phyloP scores from a whole-genome alignment of 1,284 basidiomycete genomes.

The Sparassis latifolia region DNA sequence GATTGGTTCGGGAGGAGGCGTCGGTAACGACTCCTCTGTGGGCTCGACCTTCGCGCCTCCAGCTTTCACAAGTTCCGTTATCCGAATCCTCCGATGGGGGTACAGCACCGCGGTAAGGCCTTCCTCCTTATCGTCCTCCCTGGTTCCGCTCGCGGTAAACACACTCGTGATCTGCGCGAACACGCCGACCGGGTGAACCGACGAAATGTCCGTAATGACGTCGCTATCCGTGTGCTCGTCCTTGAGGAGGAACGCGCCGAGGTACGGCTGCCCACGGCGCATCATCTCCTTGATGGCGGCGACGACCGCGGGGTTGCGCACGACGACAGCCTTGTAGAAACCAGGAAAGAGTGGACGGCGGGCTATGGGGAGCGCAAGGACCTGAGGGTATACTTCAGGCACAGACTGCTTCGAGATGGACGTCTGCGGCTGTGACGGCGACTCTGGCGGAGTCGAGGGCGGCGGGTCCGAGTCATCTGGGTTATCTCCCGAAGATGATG shows the following conservation, averaged over 20 bases:
- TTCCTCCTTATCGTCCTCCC: slow-evolving; percentile 64
- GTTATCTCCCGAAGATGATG: slow-evolving; percentile 19
- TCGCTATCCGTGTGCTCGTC: slow-evolving; percentile 93
- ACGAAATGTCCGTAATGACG: slow-evolving; percentile 82
- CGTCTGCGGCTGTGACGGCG: slow-evolving; percentile 35
- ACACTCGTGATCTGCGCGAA: slow-evolving; percentile 98
- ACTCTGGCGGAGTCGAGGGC: slow-evolving; percentile 26
- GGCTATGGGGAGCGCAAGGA: slow-evolving; percentile 93
- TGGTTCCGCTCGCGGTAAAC: slow-evolving; percentile 54
- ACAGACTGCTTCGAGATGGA: slow-evolving; percentile 79
- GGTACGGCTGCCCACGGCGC: slow-evolving; percentile 94
- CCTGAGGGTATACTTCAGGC: slow-evolving; percentile 88
- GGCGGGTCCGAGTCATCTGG: slow-evolving; percentile 24
- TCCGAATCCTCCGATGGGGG: slow-evolving; percentile 88
- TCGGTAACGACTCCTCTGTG: slow-evolving; percentile 27
- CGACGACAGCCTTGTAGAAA: slow-evolving; percentile 96
- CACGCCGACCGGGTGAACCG: slow-evolving; percentile 92
- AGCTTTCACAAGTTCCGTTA: slow-evolving; percentile 81
- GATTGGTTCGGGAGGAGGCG: slow-evolving; percentile 30
- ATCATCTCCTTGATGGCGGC: slow-evolving; percentile 96
- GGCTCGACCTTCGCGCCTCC: slow-evolving; percentile 44
- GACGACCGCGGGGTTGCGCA: slow-evolving; percentile 87
- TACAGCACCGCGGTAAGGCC: slow-evolving; percentile 93
- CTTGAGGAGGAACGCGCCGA: slow-evolving; percentile 96
- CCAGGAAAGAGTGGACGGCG: slow-evolving; percentile 95